These are phyloP conservation scores for Penicillium taxi DNA, from an alignment of 495 filamentous ascomycete species.

Conservation along the genomic window DNA sequence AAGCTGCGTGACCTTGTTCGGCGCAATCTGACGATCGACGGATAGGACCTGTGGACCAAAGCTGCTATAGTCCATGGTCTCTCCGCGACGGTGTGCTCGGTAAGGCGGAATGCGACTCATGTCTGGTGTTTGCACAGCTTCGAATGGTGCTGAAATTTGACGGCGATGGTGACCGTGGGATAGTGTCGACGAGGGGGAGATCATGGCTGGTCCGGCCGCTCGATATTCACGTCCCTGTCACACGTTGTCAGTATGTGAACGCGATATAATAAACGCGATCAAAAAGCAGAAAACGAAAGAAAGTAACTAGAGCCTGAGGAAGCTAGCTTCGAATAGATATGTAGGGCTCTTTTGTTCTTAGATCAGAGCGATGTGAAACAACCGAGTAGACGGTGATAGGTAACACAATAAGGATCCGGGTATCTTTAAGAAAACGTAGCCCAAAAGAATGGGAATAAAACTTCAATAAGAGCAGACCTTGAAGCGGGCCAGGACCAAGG, in stretches of 20 bases:
- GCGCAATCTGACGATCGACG: slow-evolving; percentile 14
- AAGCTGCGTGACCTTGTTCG: slow-evolving; percentile 23
- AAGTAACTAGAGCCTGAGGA: slow-evolving; percentile 17
- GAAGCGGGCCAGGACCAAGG: slow-evolving; percentile 19
- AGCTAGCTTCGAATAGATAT: slow-evolving; percentile 2
- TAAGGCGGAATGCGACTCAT: slow-evolving; percentile 13
- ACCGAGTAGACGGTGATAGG: slow-evolving; percentile 1
- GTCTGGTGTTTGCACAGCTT: slow-evolving; percentile 35
- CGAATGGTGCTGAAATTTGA: slow-evolving; percentile 82
- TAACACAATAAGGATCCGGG: too few relatives aligned
- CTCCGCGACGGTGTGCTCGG: slow-evolving; percentile 60
- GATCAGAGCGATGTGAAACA: slow-evolving; percentile 1
- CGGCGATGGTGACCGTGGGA: slow-evolving; percentile 53
- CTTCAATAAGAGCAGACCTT: slow-evolving; percentile 19
- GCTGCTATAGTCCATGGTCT: slow-evolving; percentile 64
- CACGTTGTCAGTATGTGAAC: slow-evolving; percentile 37
- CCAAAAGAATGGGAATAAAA: slow-evolving; percentile 18
- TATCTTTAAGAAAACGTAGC: slow-evolving; percentile 8
- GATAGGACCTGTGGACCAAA: slow-evolving; percentile 37
- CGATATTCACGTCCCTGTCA: slow-evolving; percentile 21
- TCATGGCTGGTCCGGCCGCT: slow-evolving; percentile 23
- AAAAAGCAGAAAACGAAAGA: slow-evolving; percentile 17
- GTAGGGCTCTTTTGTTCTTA: slow-evolving; percentile 2
- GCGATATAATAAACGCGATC: slow-evolving; percentile 16
- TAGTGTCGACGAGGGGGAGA: slow-evolving; percentile 17